These are phyloP conservation scores for Cyberlindnera galapagoensis DNA, from an alignment of 805 yeast species.

Conservation along the genomic window DNA sequence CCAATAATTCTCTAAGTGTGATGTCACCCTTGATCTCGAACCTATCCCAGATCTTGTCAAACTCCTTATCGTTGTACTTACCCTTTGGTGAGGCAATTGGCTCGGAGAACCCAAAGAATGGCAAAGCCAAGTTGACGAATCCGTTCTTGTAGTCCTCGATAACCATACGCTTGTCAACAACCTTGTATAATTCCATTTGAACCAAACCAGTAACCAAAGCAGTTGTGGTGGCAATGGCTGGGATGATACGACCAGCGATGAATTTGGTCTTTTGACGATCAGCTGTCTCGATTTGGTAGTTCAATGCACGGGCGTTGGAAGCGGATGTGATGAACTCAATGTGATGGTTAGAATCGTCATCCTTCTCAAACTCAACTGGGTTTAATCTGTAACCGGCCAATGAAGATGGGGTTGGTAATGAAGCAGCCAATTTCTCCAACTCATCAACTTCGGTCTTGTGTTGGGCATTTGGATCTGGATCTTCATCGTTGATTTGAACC, in stretches of 20 bases:
- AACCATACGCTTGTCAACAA: slow-evolving; percentile 65
- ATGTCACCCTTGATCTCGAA: slow-evolving; percentile 75
- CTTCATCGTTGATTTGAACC: slow-evolving; percentile 81
- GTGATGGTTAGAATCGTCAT: slow-evolving; percentile 94
- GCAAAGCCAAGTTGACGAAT: slow-evolving; percentile 84
- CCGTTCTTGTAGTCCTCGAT: slow-evolving; percentile 91
- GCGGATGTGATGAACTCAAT: slow-evolving; percentile 95
- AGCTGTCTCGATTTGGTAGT: slow-evolving; percentile 82
- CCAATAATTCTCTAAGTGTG: slow-evolving; percentile 66
- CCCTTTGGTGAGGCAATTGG: slow-evolving; percentile 84
- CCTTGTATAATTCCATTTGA: slow-evolving; percentile 86
- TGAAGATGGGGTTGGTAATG: slow-evolving; percentile 83
- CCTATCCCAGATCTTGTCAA: slow-evolving; percentile 94
- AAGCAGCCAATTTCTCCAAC: slow-evolving; percentile 60
- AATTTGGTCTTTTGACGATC: slow-evolving; percentile 89
- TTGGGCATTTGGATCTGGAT: slow-evolving; percentile 76
- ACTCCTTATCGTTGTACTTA: slow-evolving; percentile 68
- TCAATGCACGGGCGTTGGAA: slow-evolving; percentile 91
- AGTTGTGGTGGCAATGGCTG: slow-evolving; percentile 99
- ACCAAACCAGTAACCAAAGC: slow-evolving; percentile 94
- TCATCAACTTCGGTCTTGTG: slow-evolving; percentile 51
- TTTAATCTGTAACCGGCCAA: slow-evolving; percentile 80
- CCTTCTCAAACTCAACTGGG: slow-evolving; percentile 97
- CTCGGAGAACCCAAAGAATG: slow-evolving; percentile 95
- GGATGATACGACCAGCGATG: slow-evolving; percentile 97